phyloP scores from a whole-genome alignment of 345 rosid species.

The Aquilaria yunnanensis region DNA sequence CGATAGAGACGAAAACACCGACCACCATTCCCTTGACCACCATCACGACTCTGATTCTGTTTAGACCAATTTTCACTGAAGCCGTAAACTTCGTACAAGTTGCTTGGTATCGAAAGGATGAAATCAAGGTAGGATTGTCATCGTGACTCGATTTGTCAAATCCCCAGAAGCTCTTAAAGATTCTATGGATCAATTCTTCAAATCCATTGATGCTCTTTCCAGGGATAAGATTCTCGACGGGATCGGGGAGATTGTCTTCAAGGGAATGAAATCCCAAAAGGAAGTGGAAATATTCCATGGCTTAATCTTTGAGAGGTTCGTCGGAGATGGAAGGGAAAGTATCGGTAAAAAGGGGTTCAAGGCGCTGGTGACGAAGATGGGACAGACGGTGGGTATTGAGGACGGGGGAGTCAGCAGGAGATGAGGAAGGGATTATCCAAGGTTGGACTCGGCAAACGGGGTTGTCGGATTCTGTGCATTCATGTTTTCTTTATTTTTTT shows the following conservation, averaged over 20 bases:
- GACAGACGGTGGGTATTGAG: slow-evolving; percentile 48
- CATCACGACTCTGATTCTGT: no score
- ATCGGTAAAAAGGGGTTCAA: slow-evolving; percentile 22
- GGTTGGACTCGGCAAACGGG: no score
- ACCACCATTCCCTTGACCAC: no score
- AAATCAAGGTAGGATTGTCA: background rate
- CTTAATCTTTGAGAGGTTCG: slow-evolving; percentile 37
- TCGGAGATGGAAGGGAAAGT: slow-evolving; percentile 19
- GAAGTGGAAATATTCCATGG: slow-evolving; percentile 12
- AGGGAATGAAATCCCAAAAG: slow-evolving; percentile 20
- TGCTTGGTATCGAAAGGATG: no score
- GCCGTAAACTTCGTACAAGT: no score
- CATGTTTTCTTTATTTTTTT: no score
- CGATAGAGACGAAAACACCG: no score
- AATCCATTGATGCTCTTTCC: slow-evolving; percentile 29
- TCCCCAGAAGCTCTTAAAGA: slow-evolving; percentile 25
- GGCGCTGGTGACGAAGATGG: slow-evolving; percentile 32
- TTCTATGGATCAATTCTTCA: slow-evolving; percentile 28
- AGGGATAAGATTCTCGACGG: slow-evolving; percentile 30
- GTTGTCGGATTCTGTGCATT: no score
- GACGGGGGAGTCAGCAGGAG: slow-evolving; percentile 19
- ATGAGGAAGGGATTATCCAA: no score
- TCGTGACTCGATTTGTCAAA: slow-evolving; percentile 30
- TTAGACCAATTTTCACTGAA: no score
- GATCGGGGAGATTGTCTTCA: slow-evolving; percentile 19